Conservation (phyloP, 768 basidiomycete genomes). For the Serendipita indica region DNA sequence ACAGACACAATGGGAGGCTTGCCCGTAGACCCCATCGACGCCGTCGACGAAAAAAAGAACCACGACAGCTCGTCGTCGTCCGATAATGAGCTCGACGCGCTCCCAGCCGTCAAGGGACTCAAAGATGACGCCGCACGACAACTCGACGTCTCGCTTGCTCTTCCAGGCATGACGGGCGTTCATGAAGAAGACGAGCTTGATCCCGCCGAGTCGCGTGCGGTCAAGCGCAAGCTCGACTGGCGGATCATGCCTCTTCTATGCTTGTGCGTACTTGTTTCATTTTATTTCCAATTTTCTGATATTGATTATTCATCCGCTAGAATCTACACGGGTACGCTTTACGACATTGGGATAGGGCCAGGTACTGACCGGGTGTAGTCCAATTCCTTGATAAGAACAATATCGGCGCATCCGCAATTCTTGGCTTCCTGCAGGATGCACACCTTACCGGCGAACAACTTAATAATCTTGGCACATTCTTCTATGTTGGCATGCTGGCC, state of each 20-base stretch:
- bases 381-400: background rate
- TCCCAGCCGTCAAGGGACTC: background rate
- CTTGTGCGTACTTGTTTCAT: background rate
- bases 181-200: background rate
- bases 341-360: background rate
- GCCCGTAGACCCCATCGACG: background rate
- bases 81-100: background rate
- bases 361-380: background rate
- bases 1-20: background rate
- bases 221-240: background rate
- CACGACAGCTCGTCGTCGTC: background rate
- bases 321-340: background rate
- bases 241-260: background rate
- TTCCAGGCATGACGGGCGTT: background rate
- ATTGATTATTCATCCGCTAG: background rate
- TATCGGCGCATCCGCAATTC: background rate
- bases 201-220: background rate
- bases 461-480: slow-evolving; percentile 4
- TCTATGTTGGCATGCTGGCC: slow-evolving; percentile 14
- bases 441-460: background rate
- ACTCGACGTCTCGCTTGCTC: background rate
- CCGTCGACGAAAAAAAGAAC: background rate
- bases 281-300: background rate
- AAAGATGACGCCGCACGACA: background rate
- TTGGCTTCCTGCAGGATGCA: background rate